phyloP scores from a whole-genome alignment of 1,284 basidiomycete species.

The Amylostereum areolatum region DNA sequence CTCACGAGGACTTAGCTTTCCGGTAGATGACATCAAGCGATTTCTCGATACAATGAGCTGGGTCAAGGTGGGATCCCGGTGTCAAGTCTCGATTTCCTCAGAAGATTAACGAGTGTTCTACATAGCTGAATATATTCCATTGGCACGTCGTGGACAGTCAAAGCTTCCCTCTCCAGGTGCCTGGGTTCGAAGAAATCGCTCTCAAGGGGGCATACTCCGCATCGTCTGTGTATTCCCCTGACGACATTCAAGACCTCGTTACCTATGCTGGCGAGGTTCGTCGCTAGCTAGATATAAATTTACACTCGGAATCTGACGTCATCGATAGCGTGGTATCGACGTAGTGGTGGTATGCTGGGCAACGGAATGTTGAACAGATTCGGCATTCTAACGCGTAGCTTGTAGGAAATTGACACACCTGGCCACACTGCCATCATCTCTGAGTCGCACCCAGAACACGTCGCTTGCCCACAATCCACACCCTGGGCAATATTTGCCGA shows the following conservation, averaged over 20 bases:
- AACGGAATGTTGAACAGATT: slow-evolving; percentile 20
- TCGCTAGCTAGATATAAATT: slow-evolving; percentile 1
- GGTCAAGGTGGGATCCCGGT: slow-evolving; percentile 57
- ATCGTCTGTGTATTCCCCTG: slow-evolving; percentile 48
- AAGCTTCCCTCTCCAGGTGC: slow-evolving; percentile 69
- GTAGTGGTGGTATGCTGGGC: slow-evolving; percentile 45
- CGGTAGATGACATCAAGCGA: slow-evolving; percentile 60
- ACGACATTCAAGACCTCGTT: slow-evolving; percentile 60
- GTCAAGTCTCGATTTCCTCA: slow-evolving; percentile 3
- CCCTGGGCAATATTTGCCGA: slow-evolving; percentile 65
- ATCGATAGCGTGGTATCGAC: slow-evolving; percentile 62
- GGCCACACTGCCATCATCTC: slow-evolving; percentile 74
- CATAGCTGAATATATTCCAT: slow-evolving; percentile 66
- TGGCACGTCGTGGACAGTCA: slow-evolving; percentile 79
- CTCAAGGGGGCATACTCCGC: slow-evolving; percentile 63
- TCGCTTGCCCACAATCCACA: slow-evolving; percentile 61
- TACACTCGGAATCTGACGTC: slow-evolving; percentile 3
- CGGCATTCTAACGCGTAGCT: too few species aligned
- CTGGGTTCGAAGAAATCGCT: slow-evolving; percentile 58
- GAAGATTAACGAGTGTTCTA: not conserved
- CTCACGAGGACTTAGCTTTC: slow-evolving; percentile 40
- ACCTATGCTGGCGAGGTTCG: slow-evolving; percentile 66
- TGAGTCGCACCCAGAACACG: slow-evolving; percentile 60
- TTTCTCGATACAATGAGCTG: slow-evolving; percentile 82
- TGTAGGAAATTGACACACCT: slow-evolving; percentile 58